Evolutionary conservation across 805 yeast genomes (phyloP), one percentile per base, ranked within the genome.

Genomic region (Yamadazyma sp.): DNA sequence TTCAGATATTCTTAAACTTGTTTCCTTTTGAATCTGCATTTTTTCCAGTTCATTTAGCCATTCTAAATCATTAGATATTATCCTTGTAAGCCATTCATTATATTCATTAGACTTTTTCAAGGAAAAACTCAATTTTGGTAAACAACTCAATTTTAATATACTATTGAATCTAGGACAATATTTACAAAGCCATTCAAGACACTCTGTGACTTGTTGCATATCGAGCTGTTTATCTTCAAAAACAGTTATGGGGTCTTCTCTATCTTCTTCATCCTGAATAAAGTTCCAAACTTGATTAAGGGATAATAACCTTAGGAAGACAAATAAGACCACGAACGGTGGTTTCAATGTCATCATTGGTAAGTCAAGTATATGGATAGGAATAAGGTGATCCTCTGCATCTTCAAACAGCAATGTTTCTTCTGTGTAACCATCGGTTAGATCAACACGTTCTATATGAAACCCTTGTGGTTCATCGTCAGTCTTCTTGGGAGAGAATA

Each of bases 1-100:
- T 44, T 86, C 93, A 0, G 95, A 75, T 17, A 91, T 69, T 27
- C 95, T 56, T 15, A 67, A 48, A 12, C 94, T 73, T 0, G 93
- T 79, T 33, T 69, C 56, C 20, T 75, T 69, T 42, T 76, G 57
- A 9, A 89, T 65, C 3, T 43, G 42, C 9, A 65, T 70, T 25
- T 54, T 58, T 5, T 50, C 51, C 0, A 56, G 65, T 1, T 48
- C 55, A 2, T 55, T 62, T 1, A 75, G 47, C 79, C 84, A 75
- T 1, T 48, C 41, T 31, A 85, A 53, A 1, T 71, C 63, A 2
- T 67, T 65, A 0, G 86, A 55, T 15, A 78, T 56, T 11, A 78
- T 49, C 29, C 60, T 58, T 13, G 83, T 74, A 25, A 80, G 45
- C 55, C 73, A 74, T 18, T 65, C 48, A 47, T 75, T 67, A 36